A percentile compares a stretch with the other conserved stretches of the same genome.
These are phyloP conservation scores for Quercus robur DNA, from an alignment of 306 rosid species.

Conservation along the genomic window DNA sequence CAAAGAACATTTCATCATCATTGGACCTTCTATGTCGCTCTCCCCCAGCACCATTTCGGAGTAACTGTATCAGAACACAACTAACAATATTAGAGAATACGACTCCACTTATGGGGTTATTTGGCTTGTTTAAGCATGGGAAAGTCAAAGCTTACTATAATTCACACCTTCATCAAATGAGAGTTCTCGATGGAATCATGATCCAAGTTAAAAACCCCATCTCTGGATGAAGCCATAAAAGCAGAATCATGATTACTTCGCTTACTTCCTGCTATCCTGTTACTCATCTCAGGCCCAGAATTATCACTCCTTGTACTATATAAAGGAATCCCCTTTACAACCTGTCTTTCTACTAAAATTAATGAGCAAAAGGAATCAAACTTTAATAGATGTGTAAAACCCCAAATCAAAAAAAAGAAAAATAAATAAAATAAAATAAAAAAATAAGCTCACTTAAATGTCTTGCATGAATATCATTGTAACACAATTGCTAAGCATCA, in stretches of 20 bases:
- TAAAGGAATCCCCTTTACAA: slow-evolving; percentile 81
- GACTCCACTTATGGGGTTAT: neutral
- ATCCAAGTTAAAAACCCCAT: slow-evolving; percentile 53
- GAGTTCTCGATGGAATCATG: slow-evolving; percentile 73
- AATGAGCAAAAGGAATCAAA: slow-evolving; percentile 37
- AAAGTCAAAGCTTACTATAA: neutral
- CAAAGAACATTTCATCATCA: slow-evolving; percentile 62
- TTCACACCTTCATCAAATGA: slow-evolving; percentile 73
- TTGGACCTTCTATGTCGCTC: slow-evolving; percentile 68
- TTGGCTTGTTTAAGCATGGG: slow-evolving; percentile 7
- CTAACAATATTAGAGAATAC: slow-evolving; percentile 14
- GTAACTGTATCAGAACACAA: slow-evolving; percentile 44
- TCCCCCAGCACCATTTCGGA: slow-evolving; percentile 65
- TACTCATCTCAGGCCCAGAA: slow-evolving; percentile 67
- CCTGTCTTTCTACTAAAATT: slow-evolving; percentile 60
- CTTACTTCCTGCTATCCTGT: slow-evolving; percentile 69
- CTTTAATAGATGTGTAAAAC: slow-evolving; percentile 11
- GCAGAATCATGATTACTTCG: slow-evolving; percentile 81
- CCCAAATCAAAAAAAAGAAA: neutral
- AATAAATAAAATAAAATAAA: neutral
- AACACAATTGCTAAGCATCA: slow-evolving; percentile 15
- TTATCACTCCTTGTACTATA: slow-evolving; percentile 76
- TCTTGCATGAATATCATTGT: neutral
- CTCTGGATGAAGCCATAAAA: slow-evolving; percentile 71
- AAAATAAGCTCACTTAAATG: slow-evolving; percentile 5